These are phyloP conservation scores for Neocatenulostroma microsporum DNA, from an alignment of 2,329 filamentous ascomycete species.

Conservation along the genomic window DNA sequence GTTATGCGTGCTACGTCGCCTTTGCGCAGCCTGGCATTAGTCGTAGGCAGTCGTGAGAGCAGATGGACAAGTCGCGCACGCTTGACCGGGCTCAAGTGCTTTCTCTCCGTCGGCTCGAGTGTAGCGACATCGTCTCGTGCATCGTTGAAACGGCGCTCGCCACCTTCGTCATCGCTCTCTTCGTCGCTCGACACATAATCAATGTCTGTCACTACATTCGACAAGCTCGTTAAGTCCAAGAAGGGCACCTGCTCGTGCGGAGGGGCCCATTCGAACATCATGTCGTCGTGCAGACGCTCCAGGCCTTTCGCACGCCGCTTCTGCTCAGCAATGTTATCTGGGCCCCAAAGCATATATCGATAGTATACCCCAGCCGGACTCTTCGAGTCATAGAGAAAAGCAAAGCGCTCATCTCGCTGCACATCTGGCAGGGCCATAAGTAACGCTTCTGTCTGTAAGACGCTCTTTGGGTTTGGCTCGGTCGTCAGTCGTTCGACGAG, in stretches of 20 bases:
- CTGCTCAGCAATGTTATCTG: conserved; percentile 36
- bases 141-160: conserved; percentile 36
- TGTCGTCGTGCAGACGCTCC: conserved; percentile 57
- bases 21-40: conserved; percentile 64
- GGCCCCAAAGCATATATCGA: conserved; percentile 75
- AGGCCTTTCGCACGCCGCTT: conserved; percentile 31
- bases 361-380: conserved; percentile 81
- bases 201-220: conserved; percentile 73
- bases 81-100: conserved; percentile 69
- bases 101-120: conserved; percentile 34
- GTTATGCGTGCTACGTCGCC: conserved; percentile 82
- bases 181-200: conserved; percentile 85
- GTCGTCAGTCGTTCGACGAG: conserved; percentile 72
- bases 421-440: conserved; percentile 82
- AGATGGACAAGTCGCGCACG: conserved; percentile 79
- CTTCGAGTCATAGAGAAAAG: conserved; percentile 84
- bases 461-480: conserved; percentile 42
- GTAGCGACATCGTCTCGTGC: conserved; percentile 34
- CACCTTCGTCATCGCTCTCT: conserved; percentile 57
- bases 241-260: conserved; percentile 68
- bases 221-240: conserved; percentile 50
- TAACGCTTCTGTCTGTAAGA: conserved; percentile 81
- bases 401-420: conserved; percentile 80
- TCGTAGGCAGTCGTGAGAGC: conserved; percentile 71
- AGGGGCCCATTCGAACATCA: conserved; percentile 66